Evolutionary conservation across 139 green algal species (phyloP), one percentile per base, ranked within the genome.

Genomic region (Parachlorella kessleri): DNA sequence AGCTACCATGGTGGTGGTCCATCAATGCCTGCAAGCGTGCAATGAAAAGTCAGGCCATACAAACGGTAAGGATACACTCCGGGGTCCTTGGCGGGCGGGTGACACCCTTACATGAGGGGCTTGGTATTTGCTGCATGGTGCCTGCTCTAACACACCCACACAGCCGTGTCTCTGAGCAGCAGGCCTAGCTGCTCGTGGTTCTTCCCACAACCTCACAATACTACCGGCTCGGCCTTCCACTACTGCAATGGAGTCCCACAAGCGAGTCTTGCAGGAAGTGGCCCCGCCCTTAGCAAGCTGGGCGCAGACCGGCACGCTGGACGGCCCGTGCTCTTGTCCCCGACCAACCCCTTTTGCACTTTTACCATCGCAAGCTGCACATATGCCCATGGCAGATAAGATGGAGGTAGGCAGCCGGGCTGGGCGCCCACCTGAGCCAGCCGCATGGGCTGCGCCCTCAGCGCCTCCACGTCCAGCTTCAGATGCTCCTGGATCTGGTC

Each of bases 1-100:
- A 94, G 63, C 65, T 85, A 32, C 81, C 80, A 70, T 93, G 88
- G 59, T 90, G 88, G 69, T 94, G 90, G 63, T 94, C 90, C 70
- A 93, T 65, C 66, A 88, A 81, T 6, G 83, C 81, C 75, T 92
- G 90, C 78, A 90, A 18, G 48, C 48, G 21, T 28, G 14, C 48
- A 14, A 14, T 59, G 48, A 14, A 59, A 28, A 18, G 14, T 18
- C 14, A 28, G 48, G 48, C 48, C 48, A 14, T 59, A 14, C 48
- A 59, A 28, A 18, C 21, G 21, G 14, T 28, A 14, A 59, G 48
- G 48, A 14, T 18, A 59, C 48, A 59, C 14, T n/a, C n/a, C 48
- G 48, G 48, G 21, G 48, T 14, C 48, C 48, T 59, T 59, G 48
- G 48, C 21, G 48, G 14, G 14, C 48, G 21, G 48, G 14, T 59